Evolutionary conservation across 495 filamentous ascomycete species (phyloP), one percentile per base, ranked within the genome.

Genomic region (Penicillium odoratum): DNA sequence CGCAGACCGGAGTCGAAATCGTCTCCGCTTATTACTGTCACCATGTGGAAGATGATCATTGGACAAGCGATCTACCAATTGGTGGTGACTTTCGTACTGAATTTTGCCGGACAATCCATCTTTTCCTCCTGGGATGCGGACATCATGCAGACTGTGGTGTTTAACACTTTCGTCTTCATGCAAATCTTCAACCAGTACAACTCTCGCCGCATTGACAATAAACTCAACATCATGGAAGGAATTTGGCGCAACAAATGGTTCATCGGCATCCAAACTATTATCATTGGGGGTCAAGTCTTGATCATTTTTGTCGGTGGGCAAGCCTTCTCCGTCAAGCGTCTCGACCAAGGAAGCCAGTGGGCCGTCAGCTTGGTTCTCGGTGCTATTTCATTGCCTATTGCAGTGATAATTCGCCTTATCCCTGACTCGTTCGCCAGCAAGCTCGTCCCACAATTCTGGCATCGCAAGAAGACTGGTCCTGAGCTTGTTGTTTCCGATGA

Each of bases 141-240:
- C 36, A 49, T 62, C 25, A 71, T 92, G 47, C 70, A 83, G 56
- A 91, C 90, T 1, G 75, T 93, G 40, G 83, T 96, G 26, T 95
- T 96, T 79, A 96, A 95, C 75, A 91, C 89, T 2, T 96, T 93
- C 63, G 89, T 94, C 38, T 96, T 91, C 87, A 93, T 96, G 89
- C 91, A 95, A 62, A 92, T 95, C 61, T 95, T 95, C 82, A 96
- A 96, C 66, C 81, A 91, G 66, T 85, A 89, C 48, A 82, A 78
- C 65, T 90, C 82, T 71, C 88, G 91, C 48, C 88, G 91, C 1
- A 79, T 97, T 15, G 93, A 97, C 68, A 97, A 96, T 75, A 82
- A 83, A 28, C 83, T 94, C 75, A 96, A 96, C 65, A 89, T 96
- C 60, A 88, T 97, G 69, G 91, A 96, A 60, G 91, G 91, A 16